These are phyloP conservation scores for Melampsora occidentalis DNA, from an alignment of 1,284 basidiomycete species.

Conservation along the genomic window DNA sequence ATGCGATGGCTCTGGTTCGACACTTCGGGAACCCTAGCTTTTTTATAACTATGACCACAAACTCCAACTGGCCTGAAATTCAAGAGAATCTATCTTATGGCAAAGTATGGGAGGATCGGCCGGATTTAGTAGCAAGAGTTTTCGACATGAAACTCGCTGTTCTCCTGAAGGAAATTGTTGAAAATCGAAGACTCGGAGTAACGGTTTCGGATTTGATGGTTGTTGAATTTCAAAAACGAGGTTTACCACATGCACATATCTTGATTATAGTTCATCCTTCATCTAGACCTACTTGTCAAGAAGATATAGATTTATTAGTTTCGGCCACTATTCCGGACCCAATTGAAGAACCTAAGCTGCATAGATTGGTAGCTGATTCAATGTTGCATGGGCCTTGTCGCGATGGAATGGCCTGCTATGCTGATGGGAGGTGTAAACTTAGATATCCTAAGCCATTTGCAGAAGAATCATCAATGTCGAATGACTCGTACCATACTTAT, in stretches of 20 bases:
- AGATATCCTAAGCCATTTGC: conserved; percentile 56
- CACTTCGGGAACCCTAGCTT: conserved; percentile 10
- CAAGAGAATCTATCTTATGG: not conserved
- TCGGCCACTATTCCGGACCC: conserved; percentile 57
- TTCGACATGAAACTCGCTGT: not conserved
- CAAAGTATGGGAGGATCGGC: no score
- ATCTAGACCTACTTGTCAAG: conserved; percentile 50
- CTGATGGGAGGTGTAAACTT: conserved; percentile 55
- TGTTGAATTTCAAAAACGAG: no score
- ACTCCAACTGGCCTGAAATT: conserved; percentile 6
- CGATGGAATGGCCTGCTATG: conserved; percentile 54
- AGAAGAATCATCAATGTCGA: conserved; percentile 53
- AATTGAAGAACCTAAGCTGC: conserved; percentile 54
- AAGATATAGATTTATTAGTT: conserved; percentile 56
- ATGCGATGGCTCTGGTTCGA: not conserved
- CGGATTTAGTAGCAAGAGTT: not conserved
- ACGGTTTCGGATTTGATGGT: no score
- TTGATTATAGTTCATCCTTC: no score
- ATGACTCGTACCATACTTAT: conserved; percentile 55
- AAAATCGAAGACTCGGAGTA: no score
- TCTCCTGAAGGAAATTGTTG: no score
- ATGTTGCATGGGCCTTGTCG: conserved; percentile 58
- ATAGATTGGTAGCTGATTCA: conserved; percentile 52
- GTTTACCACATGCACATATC: no score
- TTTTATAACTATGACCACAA: conserved; percentile 30